Conservation (phyloP, 257 asterid genomes). For the Gentiana dahurica region DNA sequence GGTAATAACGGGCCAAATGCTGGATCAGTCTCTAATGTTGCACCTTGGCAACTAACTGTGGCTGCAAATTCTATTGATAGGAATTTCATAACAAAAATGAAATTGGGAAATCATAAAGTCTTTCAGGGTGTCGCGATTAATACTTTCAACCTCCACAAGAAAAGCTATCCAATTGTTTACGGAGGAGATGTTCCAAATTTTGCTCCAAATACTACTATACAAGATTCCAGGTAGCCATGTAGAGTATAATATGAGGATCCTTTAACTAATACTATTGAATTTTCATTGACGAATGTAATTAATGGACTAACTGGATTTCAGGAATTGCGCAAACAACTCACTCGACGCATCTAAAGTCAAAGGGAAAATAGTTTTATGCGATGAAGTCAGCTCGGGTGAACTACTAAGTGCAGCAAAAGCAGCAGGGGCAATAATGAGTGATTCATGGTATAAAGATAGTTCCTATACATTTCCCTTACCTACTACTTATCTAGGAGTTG, state of each 20-base stretch:
- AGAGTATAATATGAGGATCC: not conserved
- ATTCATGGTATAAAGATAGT: constrained; percentile 19
- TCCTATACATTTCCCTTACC: constrained; percentile 45
- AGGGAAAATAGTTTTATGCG: constrained; percentile 46
- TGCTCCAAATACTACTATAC: constrained; percentile 18
- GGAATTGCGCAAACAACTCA: constrained; percentile 30
- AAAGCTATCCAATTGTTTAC: constrained; percentile 47
- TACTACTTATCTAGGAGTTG: constrained; percentile 25
- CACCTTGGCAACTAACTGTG: constrained; percentile 62
- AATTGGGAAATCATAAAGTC: constrained; percentile 42
- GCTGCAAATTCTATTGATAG: constrained; percentile 63
- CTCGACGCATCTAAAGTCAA: constrained; percentile 29
- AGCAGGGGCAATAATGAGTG: constrained; percentile 38
- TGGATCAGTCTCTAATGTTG: constrained; percentile 25
- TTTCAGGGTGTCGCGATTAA: constrained; percentile 54
- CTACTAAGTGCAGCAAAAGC: constrained; percentile 24
- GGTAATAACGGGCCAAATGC: constrained; percentile 54
- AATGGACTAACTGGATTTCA: constrained; percentile 5
- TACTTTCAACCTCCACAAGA: constrained; percentile 36
- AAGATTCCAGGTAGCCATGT: constrained; percentile 33
- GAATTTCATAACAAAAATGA: constrained; percentile 38
- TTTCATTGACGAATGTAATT: too few relatives aligned
- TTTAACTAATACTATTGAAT: too few relatives aligned
- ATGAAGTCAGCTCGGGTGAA: constrained; percentile 14
- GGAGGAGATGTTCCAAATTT: constrained; percentile 64